These are phyloP conservation scores for Dillenia turbinata DNA, from an alignment of 164 flowering plant genomes.

Conservation along the genomic window DNA sequence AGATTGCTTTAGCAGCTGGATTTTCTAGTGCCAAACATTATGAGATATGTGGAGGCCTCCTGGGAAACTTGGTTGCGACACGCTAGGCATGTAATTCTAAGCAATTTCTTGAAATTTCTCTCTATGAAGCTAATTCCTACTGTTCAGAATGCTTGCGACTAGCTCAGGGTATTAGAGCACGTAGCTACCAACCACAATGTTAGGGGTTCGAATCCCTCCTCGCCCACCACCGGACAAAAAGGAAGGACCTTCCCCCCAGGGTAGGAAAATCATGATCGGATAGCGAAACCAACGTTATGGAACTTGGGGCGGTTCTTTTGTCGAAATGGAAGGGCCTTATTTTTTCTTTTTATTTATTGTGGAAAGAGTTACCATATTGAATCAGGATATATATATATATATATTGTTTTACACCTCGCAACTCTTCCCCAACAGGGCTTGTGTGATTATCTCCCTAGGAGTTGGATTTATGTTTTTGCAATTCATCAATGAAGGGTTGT, in stretches of 20 bases:
- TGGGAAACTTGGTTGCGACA: slow-evolving; percentile 82
- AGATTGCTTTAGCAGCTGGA: slow-evolving; percentile 70
- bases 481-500: too few relatives aligned
- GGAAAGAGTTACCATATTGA: too few relatives aligned
- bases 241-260: neutral
- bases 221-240: slow-evolving; percentile 5
- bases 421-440: too few relatives aligned
- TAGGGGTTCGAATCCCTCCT: slow-evolving; percentile 13
- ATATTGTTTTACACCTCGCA: too few relatives aligned
- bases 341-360: too few relatives aligned
- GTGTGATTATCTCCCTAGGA: too few relatives aligned
- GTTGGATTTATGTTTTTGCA: too few relatives aligned
- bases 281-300: slow-evolving; percentile 5
- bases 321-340: slow-evolving; percentile 1
- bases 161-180: slow-evolving; percentile 9
- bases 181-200: slow-evolving; percentile 10
- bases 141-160: neutral
- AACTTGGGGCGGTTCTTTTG: slow-evolving; percentile 1
- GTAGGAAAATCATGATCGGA: slow-evolving; percentile 12
- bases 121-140: too few relatives aligned
- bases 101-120: too few relatives aligned
- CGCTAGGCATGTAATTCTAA: slow-evolving; percentile 22
- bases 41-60: slow-evolving; percentile 75
- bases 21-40: slow-evolving; percentile 68
- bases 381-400: too few relatives aligned